Evolutionary conservation across 768 basidiomycete species (phyloP), one percentile per base, ranked within the genome.

Genomic region (Cyathus striatus): DNA sequence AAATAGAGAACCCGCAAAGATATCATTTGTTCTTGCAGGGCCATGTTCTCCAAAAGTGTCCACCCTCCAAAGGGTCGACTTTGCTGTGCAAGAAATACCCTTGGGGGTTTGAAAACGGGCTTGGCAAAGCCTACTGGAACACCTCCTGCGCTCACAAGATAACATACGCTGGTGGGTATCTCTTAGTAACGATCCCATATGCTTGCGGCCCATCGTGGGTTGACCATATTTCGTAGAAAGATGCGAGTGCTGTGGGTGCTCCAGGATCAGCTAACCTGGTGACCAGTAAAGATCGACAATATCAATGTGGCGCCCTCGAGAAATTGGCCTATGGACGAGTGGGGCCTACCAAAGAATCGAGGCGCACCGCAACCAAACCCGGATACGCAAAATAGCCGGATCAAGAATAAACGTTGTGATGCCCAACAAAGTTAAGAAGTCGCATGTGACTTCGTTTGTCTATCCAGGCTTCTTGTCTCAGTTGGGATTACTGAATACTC

Each of bases 391-490:
- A 16, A 32, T 16, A 4, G 16, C 16, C 41, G 41, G 41, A 42
- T 42, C 41, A 42, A 32, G 33, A 42, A 42, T 42, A 42, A 42
- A 27, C 41, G 33, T 3, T 23, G 21, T 10, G 7, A 13, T 17
- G 6, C 21, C 41, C 41, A 42, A 30, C 7, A 30, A 23, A 18
- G 41, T 23, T 12, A 13, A n/a, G 25, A 42, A 30, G 13, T 12
- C n/a, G 23, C 41, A 42, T 42, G 41, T 42, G 41, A 42, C n/a
- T n/a, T n/a, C n/a, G n/a, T n/a, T n/a, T n/a, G n/a, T n/a, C n/a
- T n/a, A 42, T 25, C 16, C n/a, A 16, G n/a, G 12, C 41, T 10
- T 22, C 7, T 10, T 22, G 18, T 42, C 25, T 21, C 20, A n/a
- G n/a, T n/a, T n/a, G n/a, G 39, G 14, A 21, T 18, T 13, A 13